These are phyloP conservation scores for Stagonosporopsis vannaccii DNA, from an alignment of 2,329 filamentous ascomycete genomes.

Conservation along the genomic window DNA sequence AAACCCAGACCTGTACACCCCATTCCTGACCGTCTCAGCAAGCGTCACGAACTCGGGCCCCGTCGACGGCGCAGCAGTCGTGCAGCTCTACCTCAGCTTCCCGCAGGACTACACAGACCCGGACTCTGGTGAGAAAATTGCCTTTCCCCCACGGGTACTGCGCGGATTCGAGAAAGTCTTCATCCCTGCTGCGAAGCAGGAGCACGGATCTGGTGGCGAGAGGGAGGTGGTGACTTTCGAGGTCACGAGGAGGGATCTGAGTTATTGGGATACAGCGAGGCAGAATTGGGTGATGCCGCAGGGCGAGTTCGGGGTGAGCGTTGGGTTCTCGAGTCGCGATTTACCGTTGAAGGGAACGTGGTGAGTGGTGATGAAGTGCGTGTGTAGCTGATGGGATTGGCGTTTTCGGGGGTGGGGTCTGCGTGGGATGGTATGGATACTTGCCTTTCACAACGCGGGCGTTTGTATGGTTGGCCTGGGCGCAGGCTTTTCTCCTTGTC, in stretches of 20 bases:
- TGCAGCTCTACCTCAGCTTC: constrained; percentile 64
- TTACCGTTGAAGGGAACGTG: constrained; percentile 41
- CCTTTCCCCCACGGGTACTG: constrained; percentile 61
- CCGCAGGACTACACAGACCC: constrained; percentile 53
- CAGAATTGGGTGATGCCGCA: constrained; percentile 53
- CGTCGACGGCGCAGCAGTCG: constrained; percentile 60
- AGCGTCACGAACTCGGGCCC: constrained; percentile 69
- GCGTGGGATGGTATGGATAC: too few relatives aligned
- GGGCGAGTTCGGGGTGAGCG: constrained; percentile 39
- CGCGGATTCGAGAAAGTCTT: constrained; percentile 55
- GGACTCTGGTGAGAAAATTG: constrained; percentile 56
- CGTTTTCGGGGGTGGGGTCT: too few relatives aligned
- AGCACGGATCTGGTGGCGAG: constrained; percentile 28
- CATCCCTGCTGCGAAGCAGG: constrained; percentile 36
- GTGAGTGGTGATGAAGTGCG: constrained; percentile 21
- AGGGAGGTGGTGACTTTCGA: constrained; percentile 45
- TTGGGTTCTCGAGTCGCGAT: constrained; percentile 47
- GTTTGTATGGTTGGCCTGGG: not conserved
- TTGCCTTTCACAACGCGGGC: not conserved
- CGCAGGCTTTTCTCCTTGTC: not conserved
- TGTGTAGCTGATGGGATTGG: too few relatives aligned
- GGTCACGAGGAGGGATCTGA: constrained; percentile 51
- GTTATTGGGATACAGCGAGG: constrained; percentile 50
- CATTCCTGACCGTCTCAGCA: constrained; percentile 60
- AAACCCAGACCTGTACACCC: constrained; percentile 70